A percentile compares a stretch with the other conserved stretches of the same genome.
These are phyloP conservation scores for Candida succiphila DNA, from an alignment of 805 yeast genomes.

Conservation along the genomic window DNA sequence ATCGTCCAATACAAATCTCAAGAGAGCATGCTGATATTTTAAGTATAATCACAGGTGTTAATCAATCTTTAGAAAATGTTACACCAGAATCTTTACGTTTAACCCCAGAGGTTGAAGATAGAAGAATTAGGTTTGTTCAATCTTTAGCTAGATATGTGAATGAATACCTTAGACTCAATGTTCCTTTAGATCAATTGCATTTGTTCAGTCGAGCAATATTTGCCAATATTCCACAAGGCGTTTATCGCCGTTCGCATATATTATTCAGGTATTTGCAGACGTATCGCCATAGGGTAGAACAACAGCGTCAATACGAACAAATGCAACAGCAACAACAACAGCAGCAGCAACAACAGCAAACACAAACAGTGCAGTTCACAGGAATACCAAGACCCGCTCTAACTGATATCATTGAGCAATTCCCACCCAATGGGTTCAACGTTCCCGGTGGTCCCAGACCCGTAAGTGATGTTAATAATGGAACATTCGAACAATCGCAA, in stretches of 20 bases:
- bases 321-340: slow-evolving; percentile 13
- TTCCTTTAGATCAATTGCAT: slow-evolving; percentile 17
- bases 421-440: too few species aligned
- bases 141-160: slow-evolving; percentile 18
- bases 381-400: too few species aligned
- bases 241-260: slow-evolving; percentile 21
- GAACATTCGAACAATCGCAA: too few species aligned
- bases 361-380: too few species aligned
- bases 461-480: too few species aligned
- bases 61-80: too few species aligned
- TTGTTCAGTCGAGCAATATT: slow-evolving; percentile 21
- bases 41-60: slow-evolving; percentile 19
- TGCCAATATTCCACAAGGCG: slow-evolving; percentile 17
- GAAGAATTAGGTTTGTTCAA: slow-evolving; percentile 18
- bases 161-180: slow-evolving; percentile 16
- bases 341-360: slow-evolving; percentile 3
- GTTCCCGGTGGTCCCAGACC: too few species aligned
- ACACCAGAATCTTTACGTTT: too few species aligned
- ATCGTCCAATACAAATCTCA: too few species aligned
- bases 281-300: slow-evolving; percentile 5
- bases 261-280: slow-evolving; percentile 18
- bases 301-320: slow-evolving; percentile 1
- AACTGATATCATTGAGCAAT: too few species aligned
- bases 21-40: slow-evolving; percentile 21
- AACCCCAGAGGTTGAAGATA: neutral